These are phyloP conservation scores for Candida chilensis DNA, from an alignment of 805 yeast genomes.

Conservation along the genomic window DNA sequence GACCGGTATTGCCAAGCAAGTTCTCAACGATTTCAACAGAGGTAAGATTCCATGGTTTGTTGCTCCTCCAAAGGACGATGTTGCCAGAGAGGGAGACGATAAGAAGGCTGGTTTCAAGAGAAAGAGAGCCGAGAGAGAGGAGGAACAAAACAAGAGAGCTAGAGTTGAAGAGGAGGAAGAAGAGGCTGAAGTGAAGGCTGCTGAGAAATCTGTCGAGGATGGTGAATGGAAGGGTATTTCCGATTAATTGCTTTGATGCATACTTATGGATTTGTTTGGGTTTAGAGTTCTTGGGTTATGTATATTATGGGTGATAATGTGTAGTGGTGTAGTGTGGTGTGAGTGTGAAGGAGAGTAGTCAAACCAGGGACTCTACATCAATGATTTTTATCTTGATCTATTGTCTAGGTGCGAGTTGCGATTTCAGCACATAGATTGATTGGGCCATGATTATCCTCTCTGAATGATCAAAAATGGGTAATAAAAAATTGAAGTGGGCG, in stretches of 20 bases:
- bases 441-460: too few relatives aligned
- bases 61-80: conserved; percentile 77
- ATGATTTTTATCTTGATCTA: too few relatives aligned
- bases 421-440: too few relatives aligned
- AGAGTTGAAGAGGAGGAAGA: conserved; percentile 14
- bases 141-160: conserved; percentile 14
- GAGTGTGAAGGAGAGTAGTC: too few relatives aligned
- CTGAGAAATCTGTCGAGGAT: conserved; percentile 10
- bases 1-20: conserved; percentile 81
- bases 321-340: too few relatives aligned
- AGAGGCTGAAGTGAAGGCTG: conserved; percentile 12
- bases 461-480: too few relatives aligned
- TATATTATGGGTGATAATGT: too few relatives aligned
- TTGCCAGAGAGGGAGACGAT: conserved; percentile 47
- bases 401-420: too few relatives aligned
- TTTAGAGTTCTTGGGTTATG: too few relatives aligned
- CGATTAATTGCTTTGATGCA: conserved; percentile 9
- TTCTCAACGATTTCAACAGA: conserved; percentile 89
- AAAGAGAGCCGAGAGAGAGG: conserved; percentile 41
- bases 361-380: too few relatives aligned
- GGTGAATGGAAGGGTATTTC: conserved; percentile 17
- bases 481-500: too few relatives aligned
- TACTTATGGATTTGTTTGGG: conserved; percentile 14
- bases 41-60: conserved; percentile 98
- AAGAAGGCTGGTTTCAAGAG: conserved; percentile 44